Evolutionary conservation across 2,329 filamentous ascomycete genomes (phyloP).

Genomic region (Emericellopsis cladophorae): DNA sequence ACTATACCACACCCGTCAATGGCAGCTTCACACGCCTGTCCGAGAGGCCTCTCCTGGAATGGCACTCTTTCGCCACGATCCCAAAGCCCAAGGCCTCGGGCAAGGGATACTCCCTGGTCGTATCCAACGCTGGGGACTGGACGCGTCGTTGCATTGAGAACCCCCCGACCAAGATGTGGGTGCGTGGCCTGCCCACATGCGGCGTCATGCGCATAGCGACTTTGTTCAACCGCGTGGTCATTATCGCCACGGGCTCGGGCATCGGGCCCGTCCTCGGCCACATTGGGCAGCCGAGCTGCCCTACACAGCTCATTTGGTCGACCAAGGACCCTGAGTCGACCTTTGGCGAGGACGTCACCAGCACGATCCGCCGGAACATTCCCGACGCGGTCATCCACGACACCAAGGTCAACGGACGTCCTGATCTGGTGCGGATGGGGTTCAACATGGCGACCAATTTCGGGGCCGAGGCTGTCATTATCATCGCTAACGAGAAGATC

Average conservation of each 20-base stretch:
- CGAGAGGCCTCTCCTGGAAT: slow-evolving; percentile 46
- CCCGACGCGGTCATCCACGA: slow-evolving; percentile 50
- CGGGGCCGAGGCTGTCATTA: slow-evolving; percentile 52
- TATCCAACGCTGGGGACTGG: slow-evolving; percentile 60
- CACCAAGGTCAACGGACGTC: slow-evolving; percentile 39
- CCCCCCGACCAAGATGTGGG: slow-evolving; percentile 47
- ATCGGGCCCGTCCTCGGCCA: slow-evolving; percentile 50
- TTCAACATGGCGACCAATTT: slow-evolving; percentile 38
- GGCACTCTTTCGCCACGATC: slow-evolving; percentile 58
- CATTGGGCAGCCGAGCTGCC: slow-evolving; percentile 30
- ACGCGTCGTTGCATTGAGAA: slow-evolving; percentile 52
- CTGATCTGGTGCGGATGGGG: slow-evolving; percentile 28
- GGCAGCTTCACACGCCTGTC: slow-evolving; percentile 29
- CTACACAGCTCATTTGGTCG: slow-evolving; percentile 50
- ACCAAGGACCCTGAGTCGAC: slow-evolving; percentile 44
- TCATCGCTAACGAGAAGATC: slow-evolving; percentile 52
- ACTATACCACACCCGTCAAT: slow-evolving; percentile 35
- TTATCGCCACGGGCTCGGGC: slow-evolving; percentile 57
- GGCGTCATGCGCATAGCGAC: slow-evolving; percentile 52
- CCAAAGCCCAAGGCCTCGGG: slow-evolving; percentile 13
- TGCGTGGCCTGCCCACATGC: slow-evolving; percentile 47
- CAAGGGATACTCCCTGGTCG: slow-evolving; percentile 45
- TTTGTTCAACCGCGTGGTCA: slow-evolving; percentile 46
- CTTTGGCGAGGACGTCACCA: slow-evolving; percentile 41
- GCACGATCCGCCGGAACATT: slow-evolving; percentile 39